Evolutionary conservation across 139 green algal species (phyloP), one percentile per base, ranked within the genome.

Genomic region (Pycnococcus provasolii): DNA sequence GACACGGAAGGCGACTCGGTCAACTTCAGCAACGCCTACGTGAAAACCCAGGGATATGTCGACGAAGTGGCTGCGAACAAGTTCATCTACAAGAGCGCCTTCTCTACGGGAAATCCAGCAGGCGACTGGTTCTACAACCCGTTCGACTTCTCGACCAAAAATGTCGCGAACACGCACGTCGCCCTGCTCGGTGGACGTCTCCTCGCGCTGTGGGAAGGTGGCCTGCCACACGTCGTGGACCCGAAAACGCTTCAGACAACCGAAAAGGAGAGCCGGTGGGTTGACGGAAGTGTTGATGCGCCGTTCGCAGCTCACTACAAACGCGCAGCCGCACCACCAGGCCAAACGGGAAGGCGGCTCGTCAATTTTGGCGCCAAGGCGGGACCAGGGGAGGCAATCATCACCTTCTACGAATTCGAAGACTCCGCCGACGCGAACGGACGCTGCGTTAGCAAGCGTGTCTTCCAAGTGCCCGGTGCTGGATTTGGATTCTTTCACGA

Each of bases 71-170:
- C 44, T 7, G 66, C 54, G 43, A 37, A 60, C 40, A 45, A 48
- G 44, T 58, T 72, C 45, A 8, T 62, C 37, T 72, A 72, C 57
- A 64, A 63, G 44, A 46, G 55, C 66, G 58, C 66, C 11, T 72
- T 72, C 57, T 55, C 53, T 4, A 65, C 61, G 40, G 53, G 46
- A 1, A 65, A 65, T 4, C 55, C 54, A 2, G 61, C 55, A n/a
- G 66, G 66, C 54, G 55, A 60, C 1, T 13, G 45, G 47, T 60
- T 68, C 2, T 62, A 62, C 48, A 72, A 72, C 57, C 53, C 66
- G 53, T 72, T 72, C 47, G 66, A 72, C 52, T 65, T 72, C 42
- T 45, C 57, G 15, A 43, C 58, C 37, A 72, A 72, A 57, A 72
- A 72, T 42, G 46, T 65, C 54, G 53, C 66, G 13, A 72, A 72